These are phyloP conservation scores for Neurospora sp. DNA, from an alignment of 495 filamentous ascomycete species.

Conservation along the genomic window DNA sequence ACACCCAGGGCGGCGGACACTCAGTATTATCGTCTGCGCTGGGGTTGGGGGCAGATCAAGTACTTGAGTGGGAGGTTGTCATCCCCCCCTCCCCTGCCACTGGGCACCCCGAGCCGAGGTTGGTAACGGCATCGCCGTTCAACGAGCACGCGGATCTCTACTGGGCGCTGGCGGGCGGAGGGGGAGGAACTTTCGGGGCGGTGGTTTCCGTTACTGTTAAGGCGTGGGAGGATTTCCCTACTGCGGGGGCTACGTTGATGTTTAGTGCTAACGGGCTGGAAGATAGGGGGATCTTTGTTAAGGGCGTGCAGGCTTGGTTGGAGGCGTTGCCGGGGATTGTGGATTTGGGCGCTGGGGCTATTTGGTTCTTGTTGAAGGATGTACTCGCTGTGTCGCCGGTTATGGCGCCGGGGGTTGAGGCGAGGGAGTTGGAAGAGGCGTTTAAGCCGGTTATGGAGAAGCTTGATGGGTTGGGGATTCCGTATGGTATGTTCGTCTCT, in stretches of 20 bases:
- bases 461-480: not conserved
- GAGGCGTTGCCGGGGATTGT: not conserved
- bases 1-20: slow-evolving; percentile 51
- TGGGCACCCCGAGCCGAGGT: slow-evolving; percentile 22
- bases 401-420: not conserved
- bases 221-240: slow-evolving; percentile 20
- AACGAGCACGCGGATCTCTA: slow-evolving; percentile 44
- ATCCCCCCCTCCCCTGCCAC: slow-evolving; percentile 7
- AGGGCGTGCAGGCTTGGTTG: not conserved
- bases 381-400: not conserved
- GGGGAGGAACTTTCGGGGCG: slow-evolving; percentile 44
- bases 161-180: slow-evolving; percentile 53
- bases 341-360: not conserved
- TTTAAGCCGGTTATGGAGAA: not conserved
- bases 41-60: slow-evolving; percentile 52
- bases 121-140: slow-evolving; percentile 34
- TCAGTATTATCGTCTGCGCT: slow-evolving; percentile 38
- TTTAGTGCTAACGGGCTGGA: slow-evolving; percentile 9
- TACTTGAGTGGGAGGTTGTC: slow-evolving; percentile 49
- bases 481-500: not conserved
- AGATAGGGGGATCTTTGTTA: not conserved
- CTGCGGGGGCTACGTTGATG: slow-evolving; percentile 13
- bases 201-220: slow-evolving; percentile 38
- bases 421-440: not conserved
- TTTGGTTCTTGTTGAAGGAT: not conserved